phyloP scores from a whole-genome alignment of 192 early-diverging fungal genomes.

The Podila clonocystis region DNA sequence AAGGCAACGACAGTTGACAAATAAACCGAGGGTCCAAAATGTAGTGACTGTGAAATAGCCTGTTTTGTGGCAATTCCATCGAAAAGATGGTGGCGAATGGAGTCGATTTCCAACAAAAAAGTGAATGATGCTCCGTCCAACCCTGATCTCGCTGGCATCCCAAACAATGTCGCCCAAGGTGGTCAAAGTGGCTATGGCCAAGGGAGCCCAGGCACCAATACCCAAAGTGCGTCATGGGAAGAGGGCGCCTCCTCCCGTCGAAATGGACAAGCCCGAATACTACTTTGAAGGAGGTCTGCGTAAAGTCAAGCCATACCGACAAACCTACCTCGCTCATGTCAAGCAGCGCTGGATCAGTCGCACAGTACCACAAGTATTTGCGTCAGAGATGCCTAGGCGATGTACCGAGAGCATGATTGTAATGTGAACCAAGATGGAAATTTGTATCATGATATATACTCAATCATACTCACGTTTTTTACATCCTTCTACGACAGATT shows the following conservation, averaged over 20 bases:
- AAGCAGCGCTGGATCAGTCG: conserved; percentile 45
- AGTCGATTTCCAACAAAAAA: background rate
- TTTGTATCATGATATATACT: background rate
- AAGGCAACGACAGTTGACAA: background rate
- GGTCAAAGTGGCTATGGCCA: background rate
- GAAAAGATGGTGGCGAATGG: background rate
- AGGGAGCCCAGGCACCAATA: too few relatives aligned
- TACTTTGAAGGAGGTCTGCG: conserved; percentile 33
- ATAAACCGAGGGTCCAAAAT: background rate
- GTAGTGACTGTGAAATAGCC: too few relatives aligned
- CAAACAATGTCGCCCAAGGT: conserved; percentile 31
- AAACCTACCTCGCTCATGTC: conserved; percentile 33
- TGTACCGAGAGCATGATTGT: conserved; percentile 45
- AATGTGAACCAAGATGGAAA: background rate
- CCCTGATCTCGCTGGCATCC: background rate
- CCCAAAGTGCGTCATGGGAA: conserved; percentile 12
- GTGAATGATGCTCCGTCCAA: conserved; percentile 5
- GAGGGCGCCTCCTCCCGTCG: background rate
- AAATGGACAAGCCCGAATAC: conserved; percentile 20
- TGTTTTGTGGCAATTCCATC: too few relatives aligned
- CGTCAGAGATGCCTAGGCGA: conserved; percentile 46
- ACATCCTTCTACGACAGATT: conserved; percentile 1
- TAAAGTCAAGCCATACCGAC: conserved; percentile 34
- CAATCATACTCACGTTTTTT: background rate
- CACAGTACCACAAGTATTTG: conserved; percentile 43